Evolutionary conservation across 2,329 filamentous ascomycete genomes (phyloP).

Genomic region (Sclerotinia subarctica): DNA sequence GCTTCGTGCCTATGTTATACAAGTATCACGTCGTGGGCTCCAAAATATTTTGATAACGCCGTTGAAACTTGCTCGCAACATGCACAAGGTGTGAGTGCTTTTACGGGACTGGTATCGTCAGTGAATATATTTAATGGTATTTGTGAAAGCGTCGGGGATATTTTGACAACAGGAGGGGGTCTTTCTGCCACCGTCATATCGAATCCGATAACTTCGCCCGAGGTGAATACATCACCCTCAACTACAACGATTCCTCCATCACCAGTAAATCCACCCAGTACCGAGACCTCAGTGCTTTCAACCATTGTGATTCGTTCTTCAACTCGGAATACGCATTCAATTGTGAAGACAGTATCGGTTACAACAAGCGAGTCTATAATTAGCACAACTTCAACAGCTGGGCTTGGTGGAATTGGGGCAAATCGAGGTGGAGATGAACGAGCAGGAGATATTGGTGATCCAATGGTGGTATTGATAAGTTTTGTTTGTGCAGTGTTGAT

Average conservation of each 20-base stretch:
- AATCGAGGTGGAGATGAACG: not conserved
- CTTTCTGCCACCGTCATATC: not conserved
- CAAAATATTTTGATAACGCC: slow-evolving; percentile 16
- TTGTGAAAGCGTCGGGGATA: slow-evolving; percentile 29
- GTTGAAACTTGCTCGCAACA: not conserved
- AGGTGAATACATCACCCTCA: not conserved
- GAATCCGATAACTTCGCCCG: not conserved
- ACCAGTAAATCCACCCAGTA: not conserved
- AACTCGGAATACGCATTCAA: not conserved
- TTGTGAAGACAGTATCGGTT: not conserved
- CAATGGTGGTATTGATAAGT: slow-evolving; percentile 22
- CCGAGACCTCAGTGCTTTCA: not conserved
- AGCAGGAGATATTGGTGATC: slow-evolving; percentile 10
- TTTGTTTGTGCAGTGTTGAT: slow-evolving; percentile 21
- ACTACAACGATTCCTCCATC: not conserved
- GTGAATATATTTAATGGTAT: not conserved
- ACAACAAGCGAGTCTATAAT: not conserved
- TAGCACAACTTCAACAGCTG: not conserved
- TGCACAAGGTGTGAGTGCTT: not conserved
- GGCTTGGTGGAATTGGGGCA: not conserved
- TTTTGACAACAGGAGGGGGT: not conserved
- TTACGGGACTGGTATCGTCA: not conserved
- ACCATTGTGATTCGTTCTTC: not conserved
- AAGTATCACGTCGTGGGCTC: slow-evolving; percentile 12
- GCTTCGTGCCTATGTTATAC: slow-evolving; percentile 18